A percentile compares a stretch with the other conserved stretches of the same genome.
Evolutionary conservation across 2,329 filamentous ascomycete genomes (phyloP).

Genomic region (Arthrobotrys sphaeroides): DNA sequence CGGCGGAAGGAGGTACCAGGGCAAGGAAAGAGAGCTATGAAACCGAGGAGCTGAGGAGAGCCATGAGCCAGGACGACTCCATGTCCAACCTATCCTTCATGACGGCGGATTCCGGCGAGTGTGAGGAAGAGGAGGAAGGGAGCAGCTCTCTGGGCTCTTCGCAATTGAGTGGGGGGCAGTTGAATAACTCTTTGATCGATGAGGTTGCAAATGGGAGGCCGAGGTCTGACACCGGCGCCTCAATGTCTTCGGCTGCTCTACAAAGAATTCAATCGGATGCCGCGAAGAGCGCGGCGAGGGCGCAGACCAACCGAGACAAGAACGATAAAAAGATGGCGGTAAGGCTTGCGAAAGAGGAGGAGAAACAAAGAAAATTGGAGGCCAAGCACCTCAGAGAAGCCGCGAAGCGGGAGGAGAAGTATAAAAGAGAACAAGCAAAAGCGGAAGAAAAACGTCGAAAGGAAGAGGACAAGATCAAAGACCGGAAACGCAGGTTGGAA

Average conservation of each 20-base stretch:
- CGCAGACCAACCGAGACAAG: constrained; percentile 38
- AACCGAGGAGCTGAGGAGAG: constrained; percentile 35
- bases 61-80: constrained; percentile 39
- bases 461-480: constrained; percentile 71
- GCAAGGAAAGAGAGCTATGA: neutral
- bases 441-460: constrained; percentile 71
- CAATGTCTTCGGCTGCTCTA: constrained; percentile 58
- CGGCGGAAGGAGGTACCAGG: constrained; percentile 58
- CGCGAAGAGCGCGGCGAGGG: neutral
- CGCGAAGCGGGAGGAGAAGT: constrained; percentile 73
- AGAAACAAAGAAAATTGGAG: constrained; percentile 71
- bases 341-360: constrained; percentile 66
- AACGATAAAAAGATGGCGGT: constrained; percentile 41
- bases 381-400: constrained; percentile 73
- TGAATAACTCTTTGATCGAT: constrained; percentile 25
- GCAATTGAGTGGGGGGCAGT: constrained; percentile 38
- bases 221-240: constrained; percentile 61
- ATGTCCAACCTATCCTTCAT: constrained; percentile 46
- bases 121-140: constrained; percentile 56
- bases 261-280: constrained; percentile 57
- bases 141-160: constrained; percentile 31
- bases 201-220: constrained; percentile 56
- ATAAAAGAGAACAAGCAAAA: constrained; percentile 71
- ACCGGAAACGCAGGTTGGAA: constrained; percentile 65
- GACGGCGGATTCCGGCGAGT: constrained; percentile 59